Base-by-base conservation (phyloP, 164 flowering plant species). In the Platanus orientalis region DNA sequence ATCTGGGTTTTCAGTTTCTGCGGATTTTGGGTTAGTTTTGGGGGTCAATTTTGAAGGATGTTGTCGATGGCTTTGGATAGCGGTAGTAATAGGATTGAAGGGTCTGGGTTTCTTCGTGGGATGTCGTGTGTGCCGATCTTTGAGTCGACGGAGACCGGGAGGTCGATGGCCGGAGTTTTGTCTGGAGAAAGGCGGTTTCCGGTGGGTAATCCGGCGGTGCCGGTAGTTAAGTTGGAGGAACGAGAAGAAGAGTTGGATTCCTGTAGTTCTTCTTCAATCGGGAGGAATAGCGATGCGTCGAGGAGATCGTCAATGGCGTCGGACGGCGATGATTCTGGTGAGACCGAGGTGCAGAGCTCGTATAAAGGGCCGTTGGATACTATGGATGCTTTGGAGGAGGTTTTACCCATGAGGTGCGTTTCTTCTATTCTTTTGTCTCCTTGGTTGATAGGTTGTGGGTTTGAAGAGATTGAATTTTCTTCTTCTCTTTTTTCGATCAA, bases 271-370 rank as follows among this genome's bases (percentile, higher is more conserved):
- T 84, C 90, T 2, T 86, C 96, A 39, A 77, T 86, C 47, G 92
- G 88, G 54, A 75, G 73, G 69, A 75, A 84, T 57, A 83, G 88
- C 53, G 90, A 80, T 63, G 52, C 48, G 49, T 73, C 74, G 2
- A 72, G 55, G 3, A 64, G 60, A 40, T 61, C 72, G 27, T n/a
- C n/a, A n/a, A n/a, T n/a, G n/a, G n/a, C n/a, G n/a, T 60, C 68
- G 1, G 80, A 71, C 20, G 79, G 56, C 2, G 77, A 69, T 5
- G 79, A 57, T 32, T 66, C 67, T n/a, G 79, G 63, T 4, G 87
- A 78, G n/a, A 69, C 20, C 6, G 93, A 89, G 78, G 91, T 80
- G 14, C 86, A 85, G 78, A 89, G 93, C 71, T 70, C 81, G 51
- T 81, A 60, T 40, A 90, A 80, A 57, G 84, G 83, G 1, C 83